Evolutionary conservation across 73 alveolate species (phyloP).

Genomic region (Breviolum minutum): DNA sequence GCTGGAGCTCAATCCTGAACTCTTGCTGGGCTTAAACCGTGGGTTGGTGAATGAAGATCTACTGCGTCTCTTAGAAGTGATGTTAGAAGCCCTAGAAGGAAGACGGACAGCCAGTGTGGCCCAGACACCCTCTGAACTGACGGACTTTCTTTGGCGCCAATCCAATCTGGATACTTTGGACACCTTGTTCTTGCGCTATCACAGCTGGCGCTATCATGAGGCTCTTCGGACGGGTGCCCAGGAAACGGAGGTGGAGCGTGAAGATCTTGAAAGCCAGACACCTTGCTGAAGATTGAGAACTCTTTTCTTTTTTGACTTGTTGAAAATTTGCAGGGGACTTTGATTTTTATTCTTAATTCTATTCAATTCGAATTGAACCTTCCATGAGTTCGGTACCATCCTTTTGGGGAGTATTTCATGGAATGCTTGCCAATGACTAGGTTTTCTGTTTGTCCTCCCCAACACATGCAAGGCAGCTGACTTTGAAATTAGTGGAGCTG

Average conservation of each 20-base stretch:
- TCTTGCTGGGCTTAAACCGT: slow-evolving; percentile 19
- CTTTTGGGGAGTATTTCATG: too few relatives aligned
- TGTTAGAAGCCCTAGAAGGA: slow-evolving; percentile 46
- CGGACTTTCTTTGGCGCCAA: slow-evolving; percentile 51
- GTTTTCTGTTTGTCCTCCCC: background rate
- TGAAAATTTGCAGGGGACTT: background rate
- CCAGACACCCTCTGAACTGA: slow-evolving; percentile 15
- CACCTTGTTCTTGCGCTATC: slow-evolving; percentile 32
- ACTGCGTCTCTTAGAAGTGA: background rate
- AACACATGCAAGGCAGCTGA: background rate
- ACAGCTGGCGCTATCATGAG: slow-evolving; percentile 55
- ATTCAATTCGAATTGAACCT: too few relatives aligned
- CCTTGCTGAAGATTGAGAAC: background rate
- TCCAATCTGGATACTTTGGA: slow-evolving; percentile 16
- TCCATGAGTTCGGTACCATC: too few relatives aligned
- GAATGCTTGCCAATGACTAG: background rate
- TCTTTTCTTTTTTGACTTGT: background rate
- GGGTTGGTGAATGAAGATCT: slow-evolving; percentile 1
- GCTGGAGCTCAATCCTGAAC: slow-evolving; percentile 22
- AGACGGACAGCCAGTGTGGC: slow-evolving; percentile 21
- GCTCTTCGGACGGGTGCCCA: background rate
- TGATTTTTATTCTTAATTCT: background rate
- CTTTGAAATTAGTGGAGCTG: slow-evolving; percentile 8
- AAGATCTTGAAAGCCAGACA: background rate
- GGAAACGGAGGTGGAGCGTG: background rate